Percentiles rank a stretch among this genome's conserved stretches.
Conservation (phyloP, 495 filamentous ascomycete species). For the Hypoxylon rickii region DNA sequence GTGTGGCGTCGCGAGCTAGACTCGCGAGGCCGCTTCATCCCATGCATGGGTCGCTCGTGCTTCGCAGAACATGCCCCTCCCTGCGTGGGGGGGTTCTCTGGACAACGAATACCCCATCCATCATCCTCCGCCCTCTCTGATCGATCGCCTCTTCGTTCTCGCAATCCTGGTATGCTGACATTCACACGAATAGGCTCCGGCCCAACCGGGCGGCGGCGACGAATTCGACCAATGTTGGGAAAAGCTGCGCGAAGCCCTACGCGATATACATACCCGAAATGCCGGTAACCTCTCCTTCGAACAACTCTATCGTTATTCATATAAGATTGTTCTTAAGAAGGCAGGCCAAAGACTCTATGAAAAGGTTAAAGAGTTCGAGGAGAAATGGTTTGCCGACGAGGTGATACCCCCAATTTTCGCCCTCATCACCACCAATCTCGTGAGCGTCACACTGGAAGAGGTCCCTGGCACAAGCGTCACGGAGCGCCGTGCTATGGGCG, state of each 20-base stretch:
- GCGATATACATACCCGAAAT: slow-evolving; percentile 90
- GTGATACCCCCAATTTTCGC: slow-evolving; percentile 67
- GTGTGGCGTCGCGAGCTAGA: too few species aligned
- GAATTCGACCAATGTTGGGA: slow-evolving; percentile 87
- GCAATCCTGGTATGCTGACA: slow-evolving; percentile 3
- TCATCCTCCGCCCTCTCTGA: not conserved
- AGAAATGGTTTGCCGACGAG: slow-evolving; percentile 72
- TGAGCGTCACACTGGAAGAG: slow-evolving; percentile 51
- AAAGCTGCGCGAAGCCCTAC: slow-evolving; percentile 70
- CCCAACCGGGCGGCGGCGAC: slow-evolving; percentile 29
- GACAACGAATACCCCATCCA: too few species aligned
- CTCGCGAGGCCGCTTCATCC: too few species aligned
- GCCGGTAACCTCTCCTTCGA: slow-evolving; percentile 91
- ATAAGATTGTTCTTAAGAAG: slow-evolving; percentile 89
- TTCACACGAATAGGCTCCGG: slow-evolving; percentile 6
- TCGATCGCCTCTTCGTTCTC: too few species aligned
- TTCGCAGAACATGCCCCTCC: too few species aligned
- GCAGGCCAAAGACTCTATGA: slow-evolving; percentile 85
- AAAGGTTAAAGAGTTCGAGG: slow-evolving; percentile 76
- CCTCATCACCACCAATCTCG: slow-evolving; percentile 64
- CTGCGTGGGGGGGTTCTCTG: too few species aligned
- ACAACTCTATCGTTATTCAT: slow-evolving; percentile 92
- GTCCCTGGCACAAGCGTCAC: slow-evolving; percentile 62
- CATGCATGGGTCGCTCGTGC: too few species aligned
- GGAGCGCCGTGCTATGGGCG: slow-evolving; percentile 79